Evolutionary conservation across 176 grass and related monocot genomes (phyloP), one percentile per base, ranked within the genome.

Genomic region (Puccinellia tenuiflora): DNA sequence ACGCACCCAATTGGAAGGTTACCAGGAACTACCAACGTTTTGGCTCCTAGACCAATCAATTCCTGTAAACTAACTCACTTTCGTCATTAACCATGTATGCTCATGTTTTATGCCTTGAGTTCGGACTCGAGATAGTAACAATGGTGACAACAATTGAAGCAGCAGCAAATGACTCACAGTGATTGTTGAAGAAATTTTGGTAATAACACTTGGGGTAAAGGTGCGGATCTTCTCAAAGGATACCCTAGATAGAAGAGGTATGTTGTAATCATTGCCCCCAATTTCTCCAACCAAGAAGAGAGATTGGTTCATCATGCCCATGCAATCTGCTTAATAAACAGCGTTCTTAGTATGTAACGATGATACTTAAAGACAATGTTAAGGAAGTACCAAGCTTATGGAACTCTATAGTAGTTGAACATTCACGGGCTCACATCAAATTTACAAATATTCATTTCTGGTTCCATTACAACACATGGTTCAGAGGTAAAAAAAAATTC

Each of bases 221-320:
- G 83, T 78, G 35, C 77, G 87, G 57, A 98, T 91, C 86, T 93
- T 85, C 13, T 92, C 87, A 33, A 95, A 24, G 1, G 79, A 50
- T 17, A n/a, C 74, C 2, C 85, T 74, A 9, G 26, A 45, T 16
- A 85, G 77, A 66, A 93, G 78, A 53, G 93, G 85, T 65, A 88
- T 6, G 80, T 98, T 98, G 83, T 98, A 98, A 84, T 98, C 96
- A 63, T 98, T 98, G 6, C 96, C 96, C 31, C 93, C 93, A 65
- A 98, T 98, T 85, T 98, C 96, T 77, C 96, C 96, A 38, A 96
- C 77, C 42, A 92, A 75, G 84, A 98, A 93, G 21, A 96, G 91
- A 35, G 93, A 81, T 64, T 79, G 69, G 64, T 79, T 83, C 50
- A 96, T 80, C 24, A 90, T 65, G 43, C 61, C 51, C 0, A 22